Conservation (phyloP, 331 rosid species). For the Pyracantha coccinea region DNA sequence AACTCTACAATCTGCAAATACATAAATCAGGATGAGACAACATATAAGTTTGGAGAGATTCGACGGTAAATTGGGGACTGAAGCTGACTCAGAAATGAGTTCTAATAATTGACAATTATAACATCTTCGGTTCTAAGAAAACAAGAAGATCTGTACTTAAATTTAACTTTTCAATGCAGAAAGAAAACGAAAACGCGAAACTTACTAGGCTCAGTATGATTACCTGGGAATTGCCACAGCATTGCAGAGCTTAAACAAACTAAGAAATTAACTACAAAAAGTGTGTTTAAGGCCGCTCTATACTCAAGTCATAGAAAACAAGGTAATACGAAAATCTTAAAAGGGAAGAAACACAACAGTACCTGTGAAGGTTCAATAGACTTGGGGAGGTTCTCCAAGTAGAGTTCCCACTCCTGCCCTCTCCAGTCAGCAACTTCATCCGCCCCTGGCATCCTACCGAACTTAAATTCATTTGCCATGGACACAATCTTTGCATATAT, state of each 20-base stretch:
- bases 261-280: background rate
- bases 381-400: conserved; percentile 83
- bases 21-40: no score
- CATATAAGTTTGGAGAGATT: no score
- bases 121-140: no score
- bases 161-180: no score
- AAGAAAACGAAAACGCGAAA: no score
- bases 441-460: conserved; percentile 74
- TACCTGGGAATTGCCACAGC: no score
- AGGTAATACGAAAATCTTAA: background rate
- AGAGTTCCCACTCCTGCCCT: conserved; percentile 95
- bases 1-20: conserved; percentile 50
- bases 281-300: background rate
- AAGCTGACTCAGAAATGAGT: no score
- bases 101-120: no score
- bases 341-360: background rate
- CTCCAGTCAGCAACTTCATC: conserved; percentile 91
- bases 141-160: no score
- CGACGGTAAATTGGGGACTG: no score
- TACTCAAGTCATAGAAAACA: background rate
- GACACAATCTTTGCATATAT: conserved; percentile 47
- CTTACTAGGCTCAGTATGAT: no score
- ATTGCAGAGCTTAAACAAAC: background rate
- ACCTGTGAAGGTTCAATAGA: conserved; percentile 77
- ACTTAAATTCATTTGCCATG: conserved; percentile 57